A percentile compares a stretch with the other conserved stretches of the same genome.
Evolutionary conservation across 768 basidiomycete species (phyloP).

Genomic region (Coprinopsis strossmayeri): DNA sequence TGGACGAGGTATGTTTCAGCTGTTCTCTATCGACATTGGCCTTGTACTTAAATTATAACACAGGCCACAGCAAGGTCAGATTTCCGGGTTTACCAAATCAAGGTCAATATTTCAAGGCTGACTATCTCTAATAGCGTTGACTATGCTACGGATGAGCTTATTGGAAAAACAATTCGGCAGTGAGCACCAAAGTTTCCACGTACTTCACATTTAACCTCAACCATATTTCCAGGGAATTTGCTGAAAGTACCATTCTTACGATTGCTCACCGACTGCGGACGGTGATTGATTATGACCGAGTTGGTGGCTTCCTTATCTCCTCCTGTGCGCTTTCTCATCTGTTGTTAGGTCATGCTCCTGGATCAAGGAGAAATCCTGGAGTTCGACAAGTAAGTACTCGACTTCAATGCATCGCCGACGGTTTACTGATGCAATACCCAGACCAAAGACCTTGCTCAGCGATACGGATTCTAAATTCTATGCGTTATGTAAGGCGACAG

Average conservation of each 20-base stretch:
- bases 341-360: constrained; percentile 60
- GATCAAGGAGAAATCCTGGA: constrained; percentile 77
- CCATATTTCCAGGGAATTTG: constrained; percentile 52
- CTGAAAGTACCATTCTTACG: constrained; percentile 77
- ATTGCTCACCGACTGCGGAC: constrained; percentile 78
- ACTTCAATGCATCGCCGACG: not conserved
- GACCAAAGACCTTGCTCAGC: constrained; percentile 49
- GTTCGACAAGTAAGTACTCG: constrained; percentile 47
- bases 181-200: constrained; percentile 35
- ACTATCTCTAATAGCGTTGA: constrained; percentile 47
- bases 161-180: constrained; percentile 76
- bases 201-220: not conserved
- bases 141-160: constrained; percentile 85
- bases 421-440: constrained; percentile 11
- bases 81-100: no score
- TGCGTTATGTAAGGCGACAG: constrained; percentile 65
- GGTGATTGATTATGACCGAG: constrained; percentile 78
- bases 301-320: constrained; percentile 24
- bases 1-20: constrained; percentile 63
- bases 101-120: no score
- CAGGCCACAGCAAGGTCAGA: constrained; percentile 66
- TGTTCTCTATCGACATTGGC: no score
- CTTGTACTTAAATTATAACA: no score
- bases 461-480: constrained; percentile 58
- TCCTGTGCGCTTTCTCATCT: not conserved